Conservation (phyloP, 208 protist genomes). For the Blastocrithidia nonstop region DNA sequence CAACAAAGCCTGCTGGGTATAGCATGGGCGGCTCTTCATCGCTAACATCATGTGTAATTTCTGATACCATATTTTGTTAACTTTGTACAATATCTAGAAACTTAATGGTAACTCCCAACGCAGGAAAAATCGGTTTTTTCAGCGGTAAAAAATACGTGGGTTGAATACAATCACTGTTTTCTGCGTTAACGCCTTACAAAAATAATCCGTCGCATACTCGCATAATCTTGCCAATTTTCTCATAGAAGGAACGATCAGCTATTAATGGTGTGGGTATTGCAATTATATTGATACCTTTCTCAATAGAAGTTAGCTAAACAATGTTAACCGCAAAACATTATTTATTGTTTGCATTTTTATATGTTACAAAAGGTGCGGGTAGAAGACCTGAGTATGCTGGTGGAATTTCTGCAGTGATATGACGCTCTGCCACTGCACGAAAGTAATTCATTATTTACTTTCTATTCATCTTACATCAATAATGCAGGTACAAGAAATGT, state of each 20-base stretch:
- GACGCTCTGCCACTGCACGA: conserved; percentile 27
- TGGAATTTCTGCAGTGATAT: conserved; percentile 53
- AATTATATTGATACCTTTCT: conserved; percentile 37
- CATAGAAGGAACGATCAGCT: conserved; percentile 37
- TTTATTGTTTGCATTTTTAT: conserved; percentile 9
- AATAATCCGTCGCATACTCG: conserved; percentile 39
- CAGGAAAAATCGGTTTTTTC: conserved; percentile 64
- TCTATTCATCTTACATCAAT: conserved; percentile 21
- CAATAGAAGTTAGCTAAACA: conserved; percentile 31
- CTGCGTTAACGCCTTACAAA: conserved; percentile 58
- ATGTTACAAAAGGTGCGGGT: conserved; percentile 44
- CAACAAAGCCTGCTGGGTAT: conserved; percentile 33
- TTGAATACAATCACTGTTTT: conserved; percentile 42
- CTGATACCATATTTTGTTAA: too few relatives aligned
- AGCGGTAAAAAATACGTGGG: conserved; percentile 58
- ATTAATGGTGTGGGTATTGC: conserved; percentile 56
- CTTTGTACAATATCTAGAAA: conserved; percentile 70
- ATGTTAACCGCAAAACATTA: conserved; percentile 39
- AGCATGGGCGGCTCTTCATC: conserved; percentile 55
- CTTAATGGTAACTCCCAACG: conserved; percentile 58
- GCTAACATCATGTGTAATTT: not conserved
- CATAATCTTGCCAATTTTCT: conserved; percentile 27
- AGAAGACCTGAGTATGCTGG: conserved; percentile 44
- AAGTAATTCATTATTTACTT: conserved; percentile 44
- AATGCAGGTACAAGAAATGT: conserved; percentile 39